A percentile compares a stretch with the other conserved stretches of the same genome.
Evolutionary conservation across 805 yeast species (phyloP).

Genomic region (Clavispora santaluciae): DNA sequence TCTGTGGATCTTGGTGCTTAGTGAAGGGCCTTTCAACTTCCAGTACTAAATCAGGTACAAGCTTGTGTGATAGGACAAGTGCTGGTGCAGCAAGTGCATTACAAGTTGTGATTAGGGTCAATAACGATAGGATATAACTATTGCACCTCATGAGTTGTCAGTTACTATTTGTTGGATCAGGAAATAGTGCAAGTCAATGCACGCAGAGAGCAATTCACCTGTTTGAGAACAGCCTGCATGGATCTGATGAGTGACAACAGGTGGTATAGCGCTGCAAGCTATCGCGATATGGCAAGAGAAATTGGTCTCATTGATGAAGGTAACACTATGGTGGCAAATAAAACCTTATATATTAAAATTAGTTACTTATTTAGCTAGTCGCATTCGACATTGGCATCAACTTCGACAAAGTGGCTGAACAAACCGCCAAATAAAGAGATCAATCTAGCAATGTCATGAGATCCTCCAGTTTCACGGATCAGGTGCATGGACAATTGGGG

Average conservation of each 20-base stretch:
- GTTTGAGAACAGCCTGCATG: background rate
- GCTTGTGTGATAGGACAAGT: constrained; percentile 36
- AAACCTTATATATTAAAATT: no score
- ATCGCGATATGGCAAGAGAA: no score
- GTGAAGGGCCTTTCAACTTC: constrained; percentile 19
- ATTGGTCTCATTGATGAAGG: no score
- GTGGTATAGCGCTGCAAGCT: no score
- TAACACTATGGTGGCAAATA: no score
- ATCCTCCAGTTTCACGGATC: constrained; percentile 86
- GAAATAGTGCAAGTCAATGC: no score
- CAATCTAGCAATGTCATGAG: constrained; percentile 63
- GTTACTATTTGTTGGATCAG: no score
- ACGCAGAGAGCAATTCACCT: no score
- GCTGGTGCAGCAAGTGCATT: constrained; percentile 24
- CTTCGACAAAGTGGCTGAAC: constrained; percentile 37
- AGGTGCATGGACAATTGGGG: constrained; percentile 94
- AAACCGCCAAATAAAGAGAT: constrained; percentile 58
- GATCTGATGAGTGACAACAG: no score
- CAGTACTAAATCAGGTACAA: constrained; percentile 26
- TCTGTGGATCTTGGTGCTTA: constrained; percentile 17
- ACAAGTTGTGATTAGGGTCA: background rate
- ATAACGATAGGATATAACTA: background rate
- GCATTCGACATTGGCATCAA: constrained; percentile 27
- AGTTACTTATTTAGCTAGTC: constrained; percentile 7
- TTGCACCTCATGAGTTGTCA: background rate